Evolutionary conservation across 306 rosid genomes (phyloP).

Genomic region (Dryas drummondii): DNA sequence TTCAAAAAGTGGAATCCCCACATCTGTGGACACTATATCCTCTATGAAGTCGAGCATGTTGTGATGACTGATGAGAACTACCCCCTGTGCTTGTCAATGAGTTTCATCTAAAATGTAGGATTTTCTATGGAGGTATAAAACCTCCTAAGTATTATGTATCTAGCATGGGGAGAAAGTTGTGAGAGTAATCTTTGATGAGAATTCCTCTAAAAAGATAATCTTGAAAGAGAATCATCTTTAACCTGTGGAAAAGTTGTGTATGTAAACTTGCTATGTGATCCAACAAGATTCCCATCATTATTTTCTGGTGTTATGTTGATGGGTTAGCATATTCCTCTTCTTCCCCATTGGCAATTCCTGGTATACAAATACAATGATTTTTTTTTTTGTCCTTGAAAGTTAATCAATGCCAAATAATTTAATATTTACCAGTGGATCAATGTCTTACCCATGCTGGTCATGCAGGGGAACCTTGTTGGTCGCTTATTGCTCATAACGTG

Average conservation of each 20-base stretch:
- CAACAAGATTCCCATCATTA: neutral
- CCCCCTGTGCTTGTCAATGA: neutral
- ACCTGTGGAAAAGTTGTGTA: neutral
- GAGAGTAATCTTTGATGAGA: neutral
- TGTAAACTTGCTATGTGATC: neutral
- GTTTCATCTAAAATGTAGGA: neutral
- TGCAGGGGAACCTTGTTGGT: conserved; percentile 90
- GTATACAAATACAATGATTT: neutral
- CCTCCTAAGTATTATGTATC: neutral
- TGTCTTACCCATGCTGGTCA: conserved; percentile 6
- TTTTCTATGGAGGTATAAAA: neutral
- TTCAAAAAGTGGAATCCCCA: neutral
- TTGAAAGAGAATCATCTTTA: neutral
- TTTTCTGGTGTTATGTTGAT: neutral
- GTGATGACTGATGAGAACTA: neutral
- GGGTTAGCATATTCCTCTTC: neutral
- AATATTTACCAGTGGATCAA: neutral
- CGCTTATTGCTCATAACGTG: conserved; percentile 60
- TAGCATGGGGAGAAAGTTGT: neutral
- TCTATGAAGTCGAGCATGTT: neutral
- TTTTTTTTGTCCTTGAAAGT: neutral
- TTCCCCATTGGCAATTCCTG: neutral
- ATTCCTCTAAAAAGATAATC: no score
- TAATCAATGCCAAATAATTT: neutral
- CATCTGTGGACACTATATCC: neutral